Percentiles rank a stretch among this genome's conserved stretches.
These are phyloP conservation scores for Leccinum longicurvipes DNA, from an alignment of 768 basidiomycete genomes.

Conservation along the genomic window DNA sequence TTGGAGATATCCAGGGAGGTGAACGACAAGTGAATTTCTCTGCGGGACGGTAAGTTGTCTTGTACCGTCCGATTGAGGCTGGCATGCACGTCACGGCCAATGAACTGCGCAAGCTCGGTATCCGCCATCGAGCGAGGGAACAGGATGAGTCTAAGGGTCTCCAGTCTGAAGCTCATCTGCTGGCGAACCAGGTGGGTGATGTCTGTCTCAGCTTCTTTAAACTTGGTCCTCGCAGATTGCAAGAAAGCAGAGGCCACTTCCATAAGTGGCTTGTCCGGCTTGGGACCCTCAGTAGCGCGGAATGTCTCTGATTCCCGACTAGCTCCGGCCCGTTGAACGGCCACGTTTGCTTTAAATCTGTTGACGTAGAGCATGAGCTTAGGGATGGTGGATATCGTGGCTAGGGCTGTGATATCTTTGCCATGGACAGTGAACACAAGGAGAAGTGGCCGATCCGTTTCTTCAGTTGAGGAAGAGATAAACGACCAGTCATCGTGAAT, in stretches of 20 bases:
- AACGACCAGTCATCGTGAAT: conserved; percentile 82
- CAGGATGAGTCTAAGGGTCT: conserved; percentile 62
- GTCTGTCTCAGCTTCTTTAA: conserved; percentile 63
- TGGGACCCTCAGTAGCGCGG: conserved; percentile 65
- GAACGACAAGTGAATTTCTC: conserved; percentile 71
- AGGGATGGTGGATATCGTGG: conserved; percentile 73
- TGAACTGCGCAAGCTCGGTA: conserved; percentile 71
- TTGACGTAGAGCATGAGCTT: conserved; percentile 70
- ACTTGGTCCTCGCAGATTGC: conserved; percentile 63
- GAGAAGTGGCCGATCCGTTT: conserved; percentile 51
- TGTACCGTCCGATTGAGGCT: conserved; percentile 62
- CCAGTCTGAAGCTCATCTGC: conserved; percentile 68
- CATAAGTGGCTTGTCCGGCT: conserved; percentile 76
- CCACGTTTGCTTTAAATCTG: conserved; percentile 72
- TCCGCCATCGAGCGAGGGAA: conserved; percentile 82
- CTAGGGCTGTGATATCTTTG: conserved; percentile 61
- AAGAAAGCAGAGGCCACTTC: conserved; percentile 86
- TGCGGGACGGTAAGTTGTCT: conserved; percentile 46
- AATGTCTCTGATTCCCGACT: conserved; percentile 77
- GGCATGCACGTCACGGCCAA: conserved; percentile 65
- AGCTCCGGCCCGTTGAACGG: conserved; percentile 71
- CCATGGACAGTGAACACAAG: conserved; percentile 77
- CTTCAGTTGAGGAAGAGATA: conserved; percentile 37
- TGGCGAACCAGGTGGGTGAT: conserved; percentile 65
- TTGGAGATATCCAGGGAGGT: conserved; percentile 74